These are phyloP conservation scores for Acanthamoeba sp. DNA, from an alignment of 208 protist species.

Conservation along the genomic window DNA sequence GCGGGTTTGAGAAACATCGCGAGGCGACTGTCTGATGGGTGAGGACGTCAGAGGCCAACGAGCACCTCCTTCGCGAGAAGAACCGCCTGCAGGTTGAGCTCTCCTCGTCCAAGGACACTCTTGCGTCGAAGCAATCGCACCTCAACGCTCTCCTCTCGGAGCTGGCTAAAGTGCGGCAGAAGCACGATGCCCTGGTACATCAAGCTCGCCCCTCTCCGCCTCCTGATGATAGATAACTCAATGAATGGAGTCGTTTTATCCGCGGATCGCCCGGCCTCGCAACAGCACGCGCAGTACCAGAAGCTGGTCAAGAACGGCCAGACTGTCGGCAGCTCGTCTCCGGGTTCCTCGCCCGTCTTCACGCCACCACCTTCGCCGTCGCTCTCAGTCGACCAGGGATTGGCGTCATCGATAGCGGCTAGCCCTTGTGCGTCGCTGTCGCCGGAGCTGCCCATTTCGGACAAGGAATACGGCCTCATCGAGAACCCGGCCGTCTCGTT, in stretches of 20 bases:
- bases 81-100: slow-evolving; percentile 17
- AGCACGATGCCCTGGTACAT: slow-evolving; percentile 16
- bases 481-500: slow-evolving; percentile 22
- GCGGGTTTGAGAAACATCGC: too few species aligned
- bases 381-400: not conserved
- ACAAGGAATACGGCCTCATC: slow-evolving; percentile 13
- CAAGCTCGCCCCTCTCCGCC: not conserved
- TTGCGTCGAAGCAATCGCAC: slow-evolving; percentile 55
- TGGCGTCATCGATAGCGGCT: not conserved
- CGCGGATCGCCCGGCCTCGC: not conserved
- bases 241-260: too few species aligned
- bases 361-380: not conserved
- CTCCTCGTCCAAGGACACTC: slow-evolving; percentile 53
- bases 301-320: slow-evolving; percentile 43
- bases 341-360: not conserved
- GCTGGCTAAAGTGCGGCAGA: slow-evolving; percentile 28
- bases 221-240: too few species aligned
- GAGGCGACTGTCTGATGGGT: not conserved
- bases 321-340: not conserved
- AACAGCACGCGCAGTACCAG: slow-evolving; percentile 26
- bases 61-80: slow-evolving; percentile 34
- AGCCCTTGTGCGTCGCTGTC: not conserved
- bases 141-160: slow-evolving; percentile 7
- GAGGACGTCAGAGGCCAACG: slow-evolving; percentile 7
- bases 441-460: not conserved